These are phyloP conservation scores for Fusarium tanahbumbuense DNA, from an alignment of 2,329 filamentous ascomycete genomes.

Conservation along the genomic window DNA sequence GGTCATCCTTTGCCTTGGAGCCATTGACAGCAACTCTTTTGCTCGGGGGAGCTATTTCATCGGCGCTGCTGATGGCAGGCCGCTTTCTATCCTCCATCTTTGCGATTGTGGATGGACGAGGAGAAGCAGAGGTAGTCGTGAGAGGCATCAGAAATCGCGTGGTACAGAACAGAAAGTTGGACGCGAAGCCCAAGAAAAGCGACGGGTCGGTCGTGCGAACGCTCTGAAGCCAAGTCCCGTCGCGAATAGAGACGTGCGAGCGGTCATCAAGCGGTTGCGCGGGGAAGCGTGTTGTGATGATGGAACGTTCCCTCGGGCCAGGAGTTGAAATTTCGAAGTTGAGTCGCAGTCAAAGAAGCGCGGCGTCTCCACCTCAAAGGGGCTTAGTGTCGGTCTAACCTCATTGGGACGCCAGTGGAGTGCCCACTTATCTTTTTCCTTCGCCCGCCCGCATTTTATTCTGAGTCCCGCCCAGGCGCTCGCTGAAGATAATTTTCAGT, in stretches of 20 bases:
- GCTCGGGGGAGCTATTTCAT: slow-evolving; percentile 87
- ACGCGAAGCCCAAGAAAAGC: slow-evolving; percentile 50
- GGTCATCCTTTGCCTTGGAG: slow-evolving; percentile 66
- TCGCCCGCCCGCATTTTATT: slow-evolving; percentile 49
- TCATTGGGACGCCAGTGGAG: slow-evolving; percentile 35
- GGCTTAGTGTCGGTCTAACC: slow-evolving; percentile 51
- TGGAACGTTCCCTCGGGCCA: slow-evolving; percentile 51
- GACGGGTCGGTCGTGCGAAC: slow-evolving; percentile 45
- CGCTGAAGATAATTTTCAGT: slow-evolving; percentile 37
- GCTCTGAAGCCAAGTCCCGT: slow-evolving; percentile 52
- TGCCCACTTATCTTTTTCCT: slow-evolving; percentile 50
- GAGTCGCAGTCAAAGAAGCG: slow-evolving; percentile 54
- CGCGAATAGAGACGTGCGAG: slow-evolving; percentile 48
- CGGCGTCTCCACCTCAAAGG: slow-evolving; percentile 33
- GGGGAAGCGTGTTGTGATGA: slow-evolving; percentile 50
- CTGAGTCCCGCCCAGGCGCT: slow-evolving; percentile 40
- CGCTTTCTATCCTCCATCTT: slow-evolving; percentile 99
- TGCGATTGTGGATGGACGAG: slow-evolving; percentile 83
- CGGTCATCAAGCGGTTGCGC: slow-evolving; percentile 53
- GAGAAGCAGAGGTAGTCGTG: slow-evolving; percentile 77
- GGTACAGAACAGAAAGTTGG: slow-evolving; percentile 54
- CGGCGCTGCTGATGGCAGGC: slow-evolving; percentile 81
- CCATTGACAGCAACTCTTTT: slow-evolving; percentile 95
- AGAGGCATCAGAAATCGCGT: slow-evolving; percentile 81
- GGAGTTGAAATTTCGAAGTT: slow-evolving; percentile 61